Base-by-base conservation (phyloP, 129 eudicot species). In the Artemisia tridentata region DNA sequence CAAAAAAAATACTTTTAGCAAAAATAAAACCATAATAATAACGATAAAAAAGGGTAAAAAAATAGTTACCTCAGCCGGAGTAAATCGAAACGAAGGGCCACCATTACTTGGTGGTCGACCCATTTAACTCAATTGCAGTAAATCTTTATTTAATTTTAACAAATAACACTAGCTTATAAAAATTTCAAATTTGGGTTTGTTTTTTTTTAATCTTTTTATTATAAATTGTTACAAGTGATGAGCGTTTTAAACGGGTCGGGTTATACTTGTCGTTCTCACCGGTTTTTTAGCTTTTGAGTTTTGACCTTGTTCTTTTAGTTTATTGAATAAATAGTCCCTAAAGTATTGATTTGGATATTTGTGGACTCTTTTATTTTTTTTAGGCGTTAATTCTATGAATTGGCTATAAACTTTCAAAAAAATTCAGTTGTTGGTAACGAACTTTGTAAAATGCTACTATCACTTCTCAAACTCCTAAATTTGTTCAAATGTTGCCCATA, bases 61-160 rank as follows among this genome's bases (percentile, higher is more conserved):
- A 56, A 7, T 9, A 23, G 61, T 27, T 8, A n/a, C 98, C 98
- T 92, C 98, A 11, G 73, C 70, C 45, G 70, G 80, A 68, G 79
- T 86, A 67, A 92, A 92, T 50, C 98, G 98, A 78, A 88, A 92
- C 5, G 96, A 79, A 34, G 98, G 98, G 69, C 81, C 88, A 34
- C 98, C 98, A 52, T 89, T 88, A 77, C 96, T 89, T n/a, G 98
- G 96, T 45, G 91, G 98, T 65, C 98, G 84, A 16, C 98, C 98
- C 98, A 92, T 92, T 72, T 53, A 59, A 55, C 45, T 55, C 74
- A 21, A 54, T 19, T 52, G 21, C 16, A 19, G 21, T 15, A 20
- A 52, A 20, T 13, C 3, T 7, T 3, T 5, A 4, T 13, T 25
- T 41, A 7, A 19, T n/a, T 52, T 63, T 34, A 20, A 74, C 18